Percentiles rank a stretch among this genome's conserved stretches.
phyloP scores from a whole-genome alignment of 108 stramenopile species.

The Skeletonema tropicum region DNA sequence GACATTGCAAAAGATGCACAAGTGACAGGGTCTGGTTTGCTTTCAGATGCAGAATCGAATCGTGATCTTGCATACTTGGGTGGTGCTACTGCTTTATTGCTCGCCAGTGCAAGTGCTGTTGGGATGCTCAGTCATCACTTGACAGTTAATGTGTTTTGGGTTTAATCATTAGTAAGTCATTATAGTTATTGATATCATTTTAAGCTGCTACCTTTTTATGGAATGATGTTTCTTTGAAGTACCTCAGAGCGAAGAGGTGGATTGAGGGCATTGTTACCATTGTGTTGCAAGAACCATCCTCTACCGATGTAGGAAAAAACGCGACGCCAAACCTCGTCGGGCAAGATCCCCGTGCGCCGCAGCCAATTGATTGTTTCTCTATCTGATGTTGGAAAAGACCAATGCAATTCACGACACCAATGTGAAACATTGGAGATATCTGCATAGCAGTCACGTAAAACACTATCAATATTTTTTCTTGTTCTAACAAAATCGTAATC shows the following conservation, averaged over 20 bases:
- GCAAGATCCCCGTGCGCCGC: constrained; percentile 16
- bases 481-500: constrained; percentile 2
- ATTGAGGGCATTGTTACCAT: too few relatives aligned
- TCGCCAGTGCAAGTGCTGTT: constrained; percentile 72
- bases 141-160: constrained; percentile 93
- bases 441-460: constrained; percentile 9
- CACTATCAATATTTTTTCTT: constrained; percentile 1
- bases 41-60: constrained; percentile 40
- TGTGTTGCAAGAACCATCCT: constrained; percentile 13
- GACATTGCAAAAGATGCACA: constrained; percentile 20
- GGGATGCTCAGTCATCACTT: constrained; percentile 84
- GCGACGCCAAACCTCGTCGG: constrained; percentile 19
- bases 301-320: constrained; percentile 16
- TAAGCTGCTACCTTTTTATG: neutral
- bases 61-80: constrained; percentile 56
- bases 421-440: constrained; percentile 15
- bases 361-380: constrained; percentile 25
- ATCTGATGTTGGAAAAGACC: constrained; percentile 31
- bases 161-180: constrained; percentile 34
- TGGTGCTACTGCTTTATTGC: constrained; percentile 62
- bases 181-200: neutral
- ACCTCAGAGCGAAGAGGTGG: too few relatives aligned
- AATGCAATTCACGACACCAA: constrained; percentile 28
- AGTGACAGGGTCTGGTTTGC: constrained; percentile 10
- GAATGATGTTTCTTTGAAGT: neutral